phyloP scores from a whole-genome alignment of 75 land plant species.

The Pseudotsuga menziesii region DNA sequence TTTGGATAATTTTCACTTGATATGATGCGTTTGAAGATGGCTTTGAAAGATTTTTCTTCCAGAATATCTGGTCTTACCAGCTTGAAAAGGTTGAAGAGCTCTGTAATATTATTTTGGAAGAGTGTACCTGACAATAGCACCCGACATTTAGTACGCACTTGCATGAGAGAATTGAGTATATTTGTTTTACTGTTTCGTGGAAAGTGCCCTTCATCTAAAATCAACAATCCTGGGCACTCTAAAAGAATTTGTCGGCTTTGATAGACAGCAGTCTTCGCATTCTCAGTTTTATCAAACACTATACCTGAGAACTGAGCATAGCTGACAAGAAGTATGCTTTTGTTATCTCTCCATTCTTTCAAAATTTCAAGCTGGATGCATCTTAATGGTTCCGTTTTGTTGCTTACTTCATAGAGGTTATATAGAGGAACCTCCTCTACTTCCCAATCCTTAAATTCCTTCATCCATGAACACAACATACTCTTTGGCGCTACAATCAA shows the following conservation, averaged over 20 bases:
- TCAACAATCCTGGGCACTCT: conserved; percentile 64
- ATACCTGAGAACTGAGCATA: conserved; percentile 72
- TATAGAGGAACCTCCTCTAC: conserved; percentile 56
- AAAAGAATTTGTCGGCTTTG: conserved; percentile 41
- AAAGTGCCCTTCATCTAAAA: conserved; percentile 93
- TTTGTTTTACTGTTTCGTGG: conserved; percentile 69
- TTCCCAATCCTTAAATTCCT: conserved; percentile 81
- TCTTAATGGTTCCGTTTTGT: conserved; percentile 37
- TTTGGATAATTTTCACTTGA: conserved; percentile 26
- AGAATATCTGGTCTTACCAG: conserved; percentile 64
- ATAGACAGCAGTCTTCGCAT: conserved; percentile 25
- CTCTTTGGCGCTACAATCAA: conserved; percentile 85
- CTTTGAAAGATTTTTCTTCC: conserved; percentile 25
- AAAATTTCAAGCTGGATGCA: conserved; percentile 62
- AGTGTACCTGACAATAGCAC: conserved; percentile 83
- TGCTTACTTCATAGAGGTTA: conserved; percentile 53
- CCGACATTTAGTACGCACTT: conserved; percentile 65
- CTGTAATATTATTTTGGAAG: conserved; percentile 76
- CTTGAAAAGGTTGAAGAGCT: conserved; percentile 65
- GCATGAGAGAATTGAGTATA: conserved; percentile 58
- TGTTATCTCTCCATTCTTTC: conserved; percentile 53
- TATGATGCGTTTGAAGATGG: conserved; percentile 27
- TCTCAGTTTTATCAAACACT: conserved; percentile 23
- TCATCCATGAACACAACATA: conserved; percentile 73
- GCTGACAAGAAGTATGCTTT: conserved; percentile 72